These are phyloP conservation scores for Fremontodendron californicum DNA, from an alignment of 345 rosid species.

Conservation along the genomic window DNA sequence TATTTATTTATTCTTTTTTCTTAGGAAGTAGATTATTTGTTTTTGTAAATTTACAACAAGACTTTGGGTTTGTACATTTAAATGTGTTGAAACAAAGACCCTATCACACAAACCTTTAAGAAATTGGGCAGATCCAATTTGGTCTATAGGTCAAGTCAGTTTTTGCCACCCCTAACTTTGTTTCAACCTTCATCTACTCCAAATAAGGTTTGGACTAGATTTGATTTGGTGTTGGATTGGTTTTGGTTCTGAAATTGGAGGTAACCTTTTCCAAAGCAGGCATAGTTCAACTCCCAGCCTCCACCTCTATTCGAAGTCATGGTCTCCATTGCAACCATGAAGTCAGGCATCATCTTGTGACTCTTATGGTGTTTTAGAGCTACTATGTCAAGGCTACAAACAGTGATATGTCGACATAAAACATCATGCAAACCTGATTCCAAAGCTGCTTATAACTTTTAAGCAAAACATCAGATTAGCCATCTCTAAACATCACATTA, in stretches of 20 bases:
- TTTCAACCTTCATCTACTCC: background rate
- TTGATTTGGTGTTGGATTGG: background rate
- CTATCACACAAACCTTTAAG: background rate
- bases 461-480: background rate
- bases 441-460: background rate
- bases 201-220: background rate
- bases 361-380: background rate
- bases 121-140: background rate
- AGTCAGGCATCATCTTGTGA: background rate
- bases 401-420: background rate
- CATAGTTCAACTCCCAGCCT: background rate
- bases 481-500: background rate
- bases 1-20: background rate
- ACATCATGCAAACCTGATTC: background rate
- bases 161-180: background rate
- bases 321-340: background rate
- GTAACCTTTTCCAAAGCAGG: background rate
- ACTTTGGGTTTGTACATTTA: background rate
- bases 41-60: background rate
- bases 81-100: background rate
- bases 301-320: background rate
- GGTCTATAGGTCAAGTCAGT: background rate
- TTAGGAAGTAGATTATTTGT: background rate
- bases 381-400: background rate
- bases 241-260: background rate